Conservation (phyloP, 2,329 filamentous ascomycete species). For the Exophiala sp. region DNA sequence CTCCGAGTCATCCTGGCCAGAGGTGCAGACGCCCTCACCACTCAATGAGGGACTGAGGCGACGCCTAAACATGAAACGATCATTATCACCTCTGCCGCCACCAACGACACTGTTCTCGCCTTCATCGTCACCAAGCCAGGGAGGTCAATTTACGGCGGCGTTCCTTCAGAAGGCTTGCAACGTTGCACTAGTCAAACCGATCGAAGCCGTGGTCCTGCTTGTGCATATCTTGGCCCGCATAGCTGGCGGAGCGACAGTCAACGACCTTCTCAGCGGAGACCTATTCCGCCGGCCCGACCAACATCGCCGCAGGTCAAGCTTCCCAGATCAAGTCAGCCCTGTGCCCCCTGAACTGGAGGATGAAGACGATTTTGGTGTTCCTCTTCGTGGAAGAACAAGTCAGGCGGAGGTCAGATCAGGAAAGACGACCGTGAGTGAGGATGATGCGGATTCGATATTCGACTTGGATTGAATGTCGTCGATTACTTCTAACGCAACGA, state of each 20-base stretch:
- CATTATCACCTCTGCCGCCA: conserved; percentile 54
- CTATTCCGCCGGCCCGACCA: conserved; percentile 21
- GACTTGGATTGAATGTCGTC: conserved; percentile 22
- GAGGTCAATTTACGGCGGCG: conserved; percentile 50
- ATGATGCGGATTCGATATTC: conserved; percentile 21
- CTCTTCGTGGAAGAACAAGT: conserved; percentile 27
- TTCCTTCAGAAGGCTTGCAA: conserved; percentile 72
- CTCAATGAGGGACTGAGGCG: conserved; percentile 20
- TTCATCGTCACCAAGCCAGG: conserved; percentile 21
- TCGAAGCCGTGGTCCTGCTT: conserved; percentile 71
- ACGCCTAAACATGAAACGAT: conserved; percentile 20
- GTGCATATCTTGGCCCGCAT: conserved; percentile 75
- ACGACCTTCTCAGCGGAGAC: conserved; percentile 29
- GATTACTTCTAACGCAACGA: too few species aligned
- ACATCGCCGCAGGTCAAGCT: conserved; percentile 23
- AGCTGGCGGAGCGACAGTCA: conserved; percentile 42
- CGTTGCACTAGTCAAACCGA: conserved; percentile 72
- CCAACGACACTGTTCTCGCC: conserved; percentile 57
- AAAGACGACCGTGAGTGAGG: background rate
- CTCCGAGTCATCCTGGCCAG: conserved; percentile 37
- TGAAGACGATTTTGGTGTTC: conserved; percentile 38
- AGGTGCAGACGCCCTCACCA: conserved; percentile 36
- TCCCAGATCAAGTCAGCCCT: conserved; percentile 17
- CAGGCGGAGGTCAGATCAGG: conserved; percentile 2
- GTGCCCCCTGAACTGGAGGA: conserved; percentile 27